Base-by-base conservation (phyloP, 345 rosid genomes). In the Melaleuca quinquenervia region DNA sequence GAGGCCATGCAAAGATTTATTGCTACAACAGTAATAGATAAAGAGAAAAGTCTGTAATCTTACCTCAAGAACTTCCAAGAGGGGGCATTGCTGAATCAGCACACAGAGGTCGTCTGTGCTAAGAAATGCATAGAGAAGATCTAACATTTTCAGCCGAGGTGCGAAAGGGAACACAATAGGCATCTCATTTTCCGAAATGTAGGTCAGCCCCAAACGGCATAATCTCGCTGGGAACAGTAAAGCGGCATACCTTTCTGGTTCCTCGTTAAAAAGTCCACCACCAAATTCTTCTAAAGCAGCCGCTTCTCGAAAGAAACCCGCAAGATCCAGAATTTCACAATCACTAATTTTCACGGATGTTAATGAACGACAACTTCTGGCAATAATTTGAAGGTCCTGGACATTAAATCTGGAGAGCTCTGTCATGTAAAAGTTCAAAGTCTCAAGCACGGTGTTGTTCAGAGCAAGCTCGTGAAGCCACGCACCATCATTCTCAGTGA, bases 11-110 rank as follows among this genome's bases (percentile, higher is more conserved):
- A 36, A 36, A 70, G 80, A 29, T 50, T 52, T 44, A 49, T 58
- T 8, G 82, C 15, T 56, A 15, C 70, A 36, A 70, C 48, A 70
- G 80, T 18, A 70, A 70, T 18, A 18, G 80, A 80, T 54, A 32
- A 50, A 85, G 75, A 53, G 50, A 85, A 36, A 60, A 7, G 74
- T 84, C 36, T 52, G 62, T 15, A 74, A 84, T 50, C 84, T 21
- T 92, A 97, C 99, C 99, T 97, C 99, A 11, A 97, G 96, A 91
- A 95, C 92, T 93, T 97, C 99, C 85, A 97, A 87, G 91, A 95
- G 93, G 88, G 96, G 95, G 89, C 99, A 97, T 88, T 82, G 90
- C 86, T 94, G 94, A 89, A 97, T 94, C 86, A 97, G 91, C 48
- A 86, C 62, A 84, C 99, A 97, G 86, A 94, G 98, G 90, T 94